These are phyloP conservation scores for Colletotrichum noveboracense DNA, from an alignment of 2,329 filamentous ascomycete genomes.

Conservation along the genomic window DNA sequence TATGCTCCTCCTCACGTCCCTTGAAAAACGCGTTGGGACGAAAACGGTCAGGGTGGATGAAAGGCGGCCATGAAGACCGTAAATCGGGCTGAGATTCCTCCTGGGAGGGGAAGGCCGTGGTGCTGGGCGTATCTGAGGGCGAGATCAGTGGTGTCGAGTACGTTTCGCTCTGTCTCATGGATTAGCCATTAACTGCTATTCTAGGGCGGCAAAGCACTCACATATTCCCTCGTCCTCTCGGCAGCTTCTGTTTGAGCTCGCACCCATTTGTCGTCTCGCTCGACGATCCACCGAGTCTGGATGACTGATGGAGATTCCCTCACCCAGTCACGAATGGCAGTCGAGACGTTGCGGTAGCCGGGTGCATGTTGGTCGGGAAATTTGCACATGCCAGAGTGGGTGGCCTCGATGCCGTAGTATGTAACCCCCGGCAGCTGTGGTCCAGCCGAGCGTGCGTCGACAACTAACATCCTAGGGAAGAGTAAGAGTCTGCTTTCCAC, in stretches of 20 bases:
- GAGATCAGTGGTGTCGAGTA: not conserved
- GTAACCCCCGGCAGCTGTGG: conserved; percentile 73
- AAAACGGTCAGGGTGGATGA: conserved; percentile 60
- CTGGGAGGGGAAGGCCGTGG: not conserved
- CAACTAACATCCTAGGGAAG: conserved; percentile 57
- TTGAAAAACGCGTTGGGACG: conserved; percentile 68
- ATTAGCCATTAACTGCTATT: not conserved
- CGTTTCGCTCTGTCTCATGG: not conserved
- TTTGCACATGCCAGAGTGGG: conserved; percentile 76
- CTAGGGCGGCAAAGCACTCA: not conserved
- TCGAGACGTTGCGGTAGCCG: conserved; percentile 63
- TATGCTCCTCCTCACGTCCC: conserved; percentile 63
- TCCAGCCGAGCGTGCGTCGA: conserved; percentile 72
- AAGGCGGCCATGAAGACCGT: conserved; percentile 26
- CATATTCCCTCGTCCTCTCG: conserved; percentile 40
- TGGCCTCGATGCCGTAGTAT: conserved; percentile 76
- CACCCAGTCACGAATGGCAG: conserved; percentile 56
- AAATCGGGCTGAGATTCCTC: not conserved
- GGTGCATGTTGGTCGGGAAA: conserved; percentile 68
- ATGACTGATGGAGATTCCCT: conserved; percentile 60
- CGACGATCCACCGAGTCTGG: conserved; percentile 62
- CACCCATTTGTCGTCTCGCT: conserved; percentile 56
- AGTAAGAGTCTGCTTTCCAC: not conserved
- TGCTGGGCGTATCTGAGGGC: not conserved
- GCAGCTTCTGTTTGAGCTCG: conserved; percentile 49